phyloP scores from a whole-genome alignment of 163 green algal genomes.

The Scenedesmus sp. region DNA sequence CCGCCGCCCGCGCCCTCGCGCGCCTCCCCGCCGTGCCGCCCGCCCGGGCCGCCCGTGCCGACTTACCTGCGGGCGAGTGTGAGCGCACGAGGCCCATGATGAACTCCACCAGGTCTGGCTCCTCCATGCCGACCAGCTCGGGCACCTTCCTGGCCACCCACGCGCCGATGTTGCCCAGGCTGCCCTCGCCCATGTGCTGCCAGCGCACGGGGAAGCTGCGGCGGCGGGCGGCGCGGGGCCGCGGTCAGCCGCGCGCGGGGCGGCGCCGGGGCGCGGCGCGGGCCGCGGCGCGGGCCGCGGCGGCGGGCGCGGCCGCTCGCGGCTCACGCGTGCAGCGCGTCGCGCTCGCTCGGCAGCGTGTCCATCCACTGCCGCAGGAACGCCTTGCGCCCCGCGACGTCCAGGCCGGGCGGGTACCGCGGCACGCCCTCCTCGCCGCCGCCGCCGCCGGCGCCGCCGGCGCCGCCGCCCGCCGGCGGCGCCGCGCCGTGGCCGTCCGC shows the following conservation, averaged over 20 bases:
- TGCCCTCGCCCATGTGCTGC: conserved; percentile 25
- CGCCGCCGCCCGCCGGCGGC: background rate
- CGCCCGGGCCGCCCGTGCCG: background rate
- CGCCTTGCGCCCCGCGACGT: conserved; percentile 49
- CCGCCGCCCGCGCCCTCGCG: too few relatives aligned
- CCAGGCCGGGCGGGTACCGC: conserved; percentile 18
- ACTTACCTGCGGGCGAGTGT: conserved; percentile 51
- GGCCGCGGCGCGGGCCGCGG: too few relatives aligned
- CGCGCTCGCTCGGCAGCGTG: conserved; percentile 75
- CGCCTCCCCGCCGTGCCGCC: background rate
- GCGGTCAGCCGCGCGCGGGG: too few relatives aligned
- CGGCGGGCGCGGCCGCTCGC: background rate
- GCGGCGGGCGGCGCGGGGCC: too few relatives aligned
- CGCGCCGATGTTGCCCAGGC: conserved; percentile 28
- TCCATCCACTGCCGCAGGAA: conserved; percentile 74
- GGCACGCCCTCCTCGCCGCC: too few relatives aligned
- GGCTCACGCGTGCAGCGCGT: conserved; percentile 66
- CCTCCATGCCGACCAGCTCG: conserved; percentile 88
- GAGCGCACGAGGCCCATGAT: conserved; percentile 72
- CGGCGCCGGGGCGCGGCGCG: too few relatives aligned
- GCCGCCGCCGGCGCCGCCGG: background rate
- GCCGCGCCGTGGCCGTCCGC: conserved; percentile 4
- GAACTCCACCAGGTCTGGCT: conserved; percentile 79
- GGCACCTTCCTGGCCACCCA: conserved; percentile 86
- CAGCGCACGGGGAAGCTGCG: conserved; percentile 51